phyloP scores from a whole-genome alignment of 441 rosid species.

The Iberis amara region DNA sequence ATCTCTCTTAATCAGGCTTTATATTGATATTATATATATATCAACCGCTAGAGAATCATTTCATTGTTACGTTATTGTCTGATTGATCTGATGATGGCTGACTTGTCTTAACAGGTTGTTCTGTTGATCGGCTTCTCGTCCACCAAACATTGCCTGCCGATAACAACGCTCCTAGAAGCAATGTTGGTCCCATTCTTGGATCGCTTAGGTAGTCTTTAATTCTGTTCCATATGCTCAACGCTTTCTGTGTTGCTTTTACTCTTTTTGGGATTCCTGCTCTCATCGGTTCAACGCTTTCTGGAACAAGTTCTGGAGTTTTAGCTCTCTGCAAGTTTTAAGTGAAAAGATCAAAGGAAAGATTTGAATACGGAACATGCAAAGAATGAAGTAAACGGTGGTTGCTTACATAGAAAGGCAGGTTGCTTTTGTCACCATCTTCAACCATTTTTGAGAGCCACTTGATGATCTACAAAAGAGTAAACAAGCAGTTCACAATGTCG shows the following conservation, averaged over 20 bases:
- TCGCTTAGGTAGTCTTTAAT: slow-evolving; percentile 53
- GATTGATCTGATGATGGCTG: slow-evolving; percentile 31
- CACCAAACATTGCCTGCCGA: slow-evolving; percentile 69
- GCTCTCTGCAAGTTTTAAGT: slow-evolving; percentile 49
- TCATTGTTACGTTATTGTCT: slow-evolving; percentile 31
- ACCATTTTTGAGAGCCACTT: slow-evolving; percentile 76
- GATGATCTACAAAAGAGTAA: slow-evolving; percentile 49
- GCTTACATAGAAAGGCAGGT: slow-evolving; percentile 80
- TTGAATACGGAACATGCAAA: slow-evolving; percentile 8
- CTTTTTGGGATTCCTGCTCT: slow-evolving; percentile 67
- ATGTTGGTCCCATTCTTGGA: slow-evolving; percentile 83
- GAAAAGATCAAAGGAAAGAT: slow-evolving; percentile 15
- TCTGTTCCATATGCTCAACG: slow-evolving; percentile 32
- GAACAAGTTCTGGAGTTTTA: slow-evolving; percentile 78
- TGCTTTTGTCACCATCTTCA: slow-evolving; percentile 78
- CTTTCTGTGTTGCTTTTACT: slow-evolving; percentile 50
- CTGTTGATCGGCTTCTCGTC: slow-evolving; percentile 50
- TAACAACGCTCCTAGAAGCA: slow-evolving; percentile 77
- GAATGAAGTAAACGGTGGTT: slow-evolving; percentile 2
- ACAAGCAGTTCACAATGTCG: slow-evolving; percentile 19
- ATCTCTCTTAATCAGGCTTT: slow-evolving; percentile 5
- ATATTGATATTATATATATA: background rate
- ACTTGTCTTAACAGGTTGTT: slow-evolving; percentile 31
- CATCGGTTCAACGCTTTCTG: slow-evolving; percentile 72
- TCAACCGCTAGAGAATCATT: slow-evolving; percentile 15